phyloP scores from a whole-genome alignment of 2,329 filamentous ascomycete species.

The Pleurostoma richardsiae region DNA sequence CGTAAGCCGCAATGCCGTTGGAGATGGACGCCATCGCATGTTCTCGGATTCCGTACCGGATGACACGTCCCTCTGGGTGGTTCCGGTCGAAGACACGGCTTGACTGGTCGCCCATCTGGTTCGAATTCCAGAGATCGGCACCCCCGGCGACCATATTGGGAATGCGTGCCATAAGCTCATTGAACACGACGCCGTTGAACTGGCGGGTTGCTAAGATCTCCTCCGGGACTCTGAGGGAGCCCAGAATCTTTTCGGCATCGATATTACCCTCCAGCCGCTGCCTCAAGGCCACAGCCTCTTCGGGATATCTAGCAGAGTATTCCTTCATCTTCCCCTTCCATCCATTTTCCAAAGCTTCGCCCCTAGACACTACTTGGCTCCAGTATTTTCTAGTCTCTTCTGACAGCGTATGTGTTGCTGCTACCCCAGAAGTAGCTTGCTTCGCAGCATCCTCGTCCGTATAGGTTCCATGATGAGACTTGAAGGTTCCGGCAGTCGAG shows the following conservation, averaged over 20 bases:
- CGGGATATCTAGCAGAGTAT: neutral
- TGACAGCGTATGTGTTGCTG: too few relatives aligned
- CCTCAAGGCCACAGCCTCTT: neutral
- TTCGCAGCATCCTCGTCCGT: constrained; percentile 42
- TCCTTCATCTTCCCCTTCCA: too few relatives aligned
- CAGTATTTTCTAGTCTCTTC: too few relatives aligned
- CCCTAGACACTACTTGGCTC: too few relatives aligned
- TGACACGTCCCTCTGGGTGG: constrained; percentile 38
- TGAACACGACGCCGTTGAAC: constrained; percentile 26
- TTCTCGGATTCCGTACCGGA: constrained; percentile 55
- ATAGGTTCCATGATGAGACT: constrained; percentile 54
- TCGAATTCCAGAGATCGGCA: constrained; percentile 35
- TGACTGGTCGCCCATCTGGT: constrained; percentile 37
- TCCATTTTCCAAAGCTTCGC: too few relatives aligned
- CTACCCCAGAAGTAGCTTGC: too few relatives aligned
- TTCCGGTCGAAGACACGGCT: constrained; percentile 27
- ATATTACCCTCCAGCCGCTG: constrained; percentile 3
- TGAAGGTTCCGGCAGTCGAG: constrained; percentile 41
- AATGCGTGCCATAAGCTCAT: constrained; percentile 13
- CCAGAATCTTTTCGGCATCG: constrained; percentile 6
- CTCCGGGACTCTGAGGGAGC: constrained; percentile 8
- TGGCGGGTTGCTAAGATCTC: constrained; percentile 20
- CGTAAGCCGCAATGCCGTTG: constrained; percentile 54
- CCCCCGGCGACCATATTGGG: constrained; percentile 20
- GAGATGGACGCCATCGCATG: constrained; percentile 55